Evolutionary conservation across 2,329 filamentous ascomycete genomes (phyloP).

Genomic region (Simplicillium aogashimaense): DNA sequence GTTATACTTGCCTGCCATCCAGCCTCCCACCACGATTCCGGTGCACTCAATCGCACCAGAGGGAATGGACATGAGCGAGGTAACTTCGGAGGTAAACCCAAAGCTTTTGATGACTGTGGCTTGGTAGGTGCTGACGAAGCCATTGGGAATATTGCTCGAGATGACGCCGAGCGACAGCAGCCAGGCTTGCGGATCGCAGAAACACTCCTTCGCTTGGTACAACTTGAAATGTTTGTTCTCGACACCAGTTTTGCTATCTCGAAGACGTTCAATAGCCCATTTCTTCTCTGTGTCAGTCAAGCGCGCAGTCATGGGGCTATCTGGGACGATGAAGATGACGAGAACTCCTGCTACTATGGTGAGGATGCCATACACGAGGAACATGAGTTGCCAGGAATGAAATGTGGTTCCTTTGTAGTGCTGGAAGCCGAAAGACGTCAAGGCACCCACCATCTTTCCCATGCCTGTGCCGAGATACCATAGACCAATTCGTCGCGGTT

Average conservation of each 20-base stretch:
- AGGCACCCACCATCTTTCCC: not conserved
- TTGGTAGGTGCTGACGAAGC: constrained; percentile 11
- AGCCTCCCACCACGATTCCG: not conserved
- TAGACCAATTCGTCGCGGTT: not conserved
- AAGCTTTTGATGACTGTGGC: constrained; percentile 11
- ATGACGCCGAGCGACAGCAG: constrained; percentile 38
- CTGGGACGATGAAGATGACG: constrained; percentile 28
- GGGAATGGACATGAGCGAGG: constrained; percentile 11
- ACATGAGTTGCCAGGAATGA: constrained; percentile 1
- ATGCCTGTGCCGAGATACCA: not conserved
- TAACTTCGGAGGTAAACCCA: constrained; percentile 8
- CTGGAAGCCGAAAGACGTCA: not conserved
- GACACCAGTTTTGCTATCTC: constrained; percentile 36
- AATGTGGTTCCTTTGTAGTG: not conserved
- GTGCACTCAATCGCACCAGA: constrained; percentile 5
- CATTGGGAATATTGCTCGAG: constrained; percentile 11
- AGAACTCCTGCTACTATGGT: not conserved
- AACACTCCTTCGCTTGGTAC: constrained; percentile 33
- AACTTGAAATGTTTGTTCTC: constrained; percentile 37
- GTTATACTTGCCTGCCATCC: not conserved
- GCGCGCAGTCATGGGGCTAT: constrained; percentile 46
- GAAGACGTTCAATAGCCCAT: constrained; percentile 38
- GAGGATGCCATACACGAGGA: not conserved
- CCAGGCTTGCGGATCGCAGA: constrained; percentile 41
- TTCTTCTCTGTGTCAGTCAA: constrained; percentile 41